Evolutionary conservation across 2,329 filamentous ascomycete genomes (phyloP), one percentile per base, ranked within the genome.

Genomic region (Colletotrichum noveboracense): DNA sequence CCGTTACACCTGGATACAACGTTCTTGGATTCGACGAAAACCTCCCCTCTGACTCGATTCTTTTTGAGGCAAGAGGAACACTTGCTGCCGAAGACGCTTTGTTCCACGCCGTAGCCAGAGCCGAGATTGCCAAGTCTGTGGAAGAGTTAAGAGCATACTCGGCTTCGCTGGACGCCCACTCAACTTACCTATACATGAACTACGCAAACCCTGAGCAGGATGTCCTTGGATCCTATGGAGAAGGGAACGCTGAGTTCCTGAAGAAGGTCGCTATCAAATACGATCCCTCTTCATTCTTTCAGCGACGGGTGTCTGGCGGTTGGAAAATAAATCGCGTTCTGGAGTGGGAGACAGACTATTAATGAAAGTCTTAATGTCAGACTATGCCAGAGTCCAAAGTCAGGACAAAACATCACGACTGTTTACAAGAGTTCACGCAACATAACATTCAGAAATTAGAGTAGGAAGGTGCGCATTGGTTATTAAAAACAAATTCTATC

Each of bases 201-300:
- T 75, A 74, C 6, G 71, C 71, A 10, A 69, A 70, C 64, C 67
- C 66, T 13, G 52, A 66, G 21, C 75, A 76, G 24, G 56, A 69
- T n/a, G 66, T 67, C 1, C 61, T 75, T 26, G 43, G 60, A 1
- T 74, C 71, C 2, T 76, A 75, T 7, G 71, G 71, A 1, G 62
- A 43, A 24, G 66, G 70, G 13, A 76, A 68, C 2, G 64, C 36
- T 9, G 24, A 28, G 62, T 75, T 75, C 13, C 26, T 76, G 16
- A 65, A 24, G 43, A 48, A 38, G 28, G 48, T 52, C 7, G 75
- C 75, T 5, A 65, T 61, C 14, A 69, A 76, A 24, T 75, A 76
- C n/a, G 75, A 72, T 7, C 67, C 72, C 32, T 55, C 83, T 67
- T 87, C 87, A 2, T 56, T 75, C 30, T 75, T 76, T 43, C 75